Percentiles rank a stretch among this genome's conserved stretches.
phyloP scores from a whole-genome alignment of 768 basidiomycete species.

The Leccinellum albellum region DNA sequence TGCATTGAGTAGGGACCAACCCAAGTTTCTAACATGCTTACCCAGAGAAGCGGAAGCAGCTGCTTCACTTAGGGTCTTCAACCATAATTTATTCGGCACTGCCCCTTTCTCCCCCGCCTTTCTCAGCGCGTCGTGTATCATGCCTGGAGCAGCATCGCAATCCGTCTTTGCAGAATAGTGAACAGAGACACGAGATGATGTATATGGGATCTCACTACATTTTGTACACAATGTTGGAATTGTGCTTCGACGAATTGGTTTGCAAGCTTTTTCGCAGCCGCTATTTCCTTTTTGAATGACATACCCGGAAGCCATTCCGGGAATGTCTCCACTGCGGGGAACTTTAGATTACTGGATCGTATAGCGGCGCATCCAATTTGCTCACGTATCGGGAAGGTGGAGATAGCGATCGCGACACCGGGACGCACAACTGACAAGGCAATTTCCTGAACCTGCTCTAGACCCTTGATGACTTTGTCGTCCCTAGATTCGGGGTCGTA shows the following conservation, averaged over 20 bases:
- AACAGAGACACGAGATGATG: not conserved
- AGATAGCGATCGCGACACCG: not conserved
- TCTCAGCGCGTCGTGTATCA: slow-evolving; percentile 8
- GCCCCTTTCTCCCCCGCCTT: not conserved
- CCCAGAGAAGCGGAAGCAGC: slow-evolving; percentile 10
- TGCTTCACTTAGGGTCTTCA: slow-evolving; percentile 4
- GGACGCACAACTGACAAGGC: not conserved
- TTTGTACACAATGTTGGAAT: slow-evolving; percentile 3
- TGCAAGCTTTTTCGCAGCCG: not conserved
- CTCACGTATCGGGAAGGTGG: slow-evolving; percentile 10
- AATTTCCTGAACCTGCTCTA: not conserved
- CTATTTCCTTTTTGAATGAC: slow-evolving; percentile 7
- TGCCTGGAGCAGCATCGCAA: not conserved
- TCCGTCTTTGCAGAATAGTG: not conserved
- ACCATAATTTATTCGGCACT: not conserved
- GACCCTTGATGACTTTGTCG: slow-evolving; percentile 3
- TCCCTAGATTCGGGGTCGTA: slow-evolving; percentile 12
- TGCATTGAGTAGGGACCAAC: not conserved
- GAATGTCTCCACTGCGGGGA: not conserved
- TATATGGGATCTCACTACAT: not conserved
- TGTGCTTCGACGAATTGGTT: slow-evolving; percentile 3
- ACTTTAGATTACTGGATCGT: not conserved
- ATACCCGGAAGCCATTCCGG: slow-evolving; percentile 14
- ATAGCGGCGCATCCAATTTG: not conserved
- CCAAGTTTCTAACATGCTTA: not conserved